A percentile compares a stretch with the other conserved stretches of the same genome.
Conservation (phyloP, 495 filamentous ascomycete genomes). For the Tuber melanosporum region DNA sequence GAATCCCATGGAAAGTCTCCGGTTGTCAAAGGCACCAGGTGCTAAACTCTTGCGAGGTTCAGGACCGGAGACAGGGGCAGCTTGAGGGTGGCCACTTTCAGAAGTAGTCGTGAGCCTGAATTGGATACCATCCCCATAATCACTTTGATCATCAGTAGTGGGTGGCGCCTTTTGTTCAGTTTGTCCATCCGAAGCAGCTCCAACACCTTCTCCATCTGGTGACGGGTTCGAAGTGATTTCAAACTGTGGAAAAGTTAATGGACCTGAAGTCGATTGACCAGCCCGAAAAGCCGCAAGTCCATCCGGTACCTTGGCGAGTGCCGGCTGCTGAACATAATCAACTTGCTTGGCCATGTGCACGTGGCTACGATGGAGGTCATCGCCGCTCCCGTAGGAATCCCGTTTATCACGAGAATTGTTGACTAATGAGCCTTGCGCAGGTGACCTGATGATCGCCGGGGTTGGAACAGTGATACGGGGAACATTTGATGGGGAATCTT, state of each 20-base stretch:
- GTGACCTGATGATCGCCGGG: slow-evolving; percentile 16
- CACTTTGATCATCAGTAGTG: slow-evolving; percentile 50
- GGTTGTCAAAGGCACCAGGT: slow-evolving; percentile 51
- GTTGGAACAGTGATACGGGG: slow-evolving; percentile 39
- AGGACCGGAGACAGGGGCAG: slow-evolving; percentile 33
- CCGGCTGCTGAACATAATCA: slow-evolving; percentile 11
- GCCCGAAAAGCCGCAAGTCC: slow-evolving; percentile 13
- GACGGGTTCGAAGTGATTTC: slow-evolving; percentile 26
- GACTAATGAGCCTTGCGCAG: slow-evolving; percentile 33
- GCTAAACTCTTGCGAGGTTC: slow-evolving; percentile 34
- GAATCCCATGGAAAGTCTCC: slow-evolving; percentile 77
- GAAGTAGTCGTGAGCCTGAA: slow-evolving; percentile 49
- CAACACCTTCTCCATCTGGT: slow-evolving; percentile 10
- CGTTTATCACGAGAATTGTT: slow-evolving; percentile 11
- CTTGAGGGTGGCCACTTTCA: slow-evolving; percentile 29
- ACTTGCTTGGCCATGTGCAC: background rate
- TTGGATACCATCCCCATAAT: slow-evolving; percentile 59
- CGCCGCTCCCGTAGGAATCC: background rate
- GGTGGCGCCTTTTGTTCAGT: slow-evolving; percentile 33
- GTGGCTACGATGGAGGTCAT: slow-evolving; percentile 10
- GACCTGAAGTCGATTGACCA: slow-evolving; percentile 6
- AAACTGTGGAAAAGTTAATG: slow-evolving; percentile 19
- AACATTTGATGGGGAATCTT: slow-evolving; percentile 18
- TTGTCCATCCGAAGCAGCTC: background rate
- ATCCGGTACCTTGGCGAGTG: slow-evolving; percentile 8